Percentiles rank a stretch among this genome's conserved stretches.
phyloP scores from a whole-genome alignment of 2,329 filamentous ascomycete species.

The Coleophoma eucalyptorum region DNA sequence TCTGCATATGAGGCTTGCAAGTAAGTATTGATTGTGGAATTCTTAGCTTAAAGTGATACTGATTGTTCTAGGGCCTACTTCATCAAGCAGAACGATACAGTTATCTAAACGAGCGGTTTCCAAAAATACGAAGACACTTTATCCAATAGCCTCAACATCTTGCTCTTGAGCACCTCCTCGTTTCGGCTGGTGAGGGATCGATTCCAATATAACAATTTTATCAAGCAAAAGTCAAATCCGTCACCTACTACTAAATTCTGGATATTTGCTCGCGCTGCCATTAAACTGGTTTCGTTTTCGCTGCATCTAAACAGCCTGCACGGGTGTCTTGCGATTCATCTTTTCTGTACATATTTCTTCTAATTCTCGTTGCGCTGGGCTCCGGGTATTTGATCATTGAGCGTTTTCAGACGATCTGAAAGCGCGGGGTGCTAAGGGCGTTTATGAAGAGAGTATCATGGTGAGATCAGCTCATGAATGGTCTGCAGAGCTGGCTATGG shows the following conservation, averaged over 20 bases:
- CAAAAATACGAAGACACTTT: too few species aligned
- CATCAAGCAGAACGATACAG: slow-evolving; percentile 46
- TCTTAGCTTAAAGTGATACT: neutral
- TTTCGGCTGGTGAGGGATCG: too few species aligned
- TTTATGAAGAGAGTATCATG: slow-evolving; percentile 4
- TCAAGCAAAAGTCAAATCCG: too few species aligned
- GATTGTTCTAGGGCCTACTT: slow-evolving; percentile 49
- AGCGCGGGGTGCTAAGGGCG: slow-evolving; percentile 4
- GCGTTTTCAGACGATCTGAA: slow-evolving; percentile 2
- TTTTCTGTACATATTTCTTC: slow-evolving; percentile 12
- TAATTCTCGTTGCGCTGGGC: slow-evolving; percentile 2
- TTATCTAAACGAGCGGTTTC: slow-evolving; percentile 13
- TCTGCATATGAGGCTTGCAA: slow-evolving; percentile 69
- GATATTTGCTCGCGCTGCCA: slow-evolving; percentile 1
- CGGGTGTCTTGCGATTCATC: neutral
- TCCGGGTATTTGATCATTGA: slow-evolving; percentile 4
- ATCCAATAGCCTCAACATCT: too few species aligned
- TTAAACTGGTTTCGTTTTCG: neutral
- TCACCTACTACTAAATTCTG: slow-evolving; percentile 1
- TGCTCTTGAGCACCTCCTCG: too few species aligned
- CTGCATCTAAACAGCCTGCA: too few species aligned
- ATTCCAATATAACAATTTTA: neutral
- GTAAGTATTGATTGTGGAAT: slow-evolving; percentile 36
- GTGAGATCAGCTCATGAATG: slow-evolving; percentile 2
- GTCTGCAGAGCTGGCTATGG: slow-evolving; percentile 6